Percentiles rank a stretch among this genome's conserved stretches.
phyloP scores from a whole-genome alignment of 1,139 yeast species.

The Groenewaldozyma sp. region DNA sequence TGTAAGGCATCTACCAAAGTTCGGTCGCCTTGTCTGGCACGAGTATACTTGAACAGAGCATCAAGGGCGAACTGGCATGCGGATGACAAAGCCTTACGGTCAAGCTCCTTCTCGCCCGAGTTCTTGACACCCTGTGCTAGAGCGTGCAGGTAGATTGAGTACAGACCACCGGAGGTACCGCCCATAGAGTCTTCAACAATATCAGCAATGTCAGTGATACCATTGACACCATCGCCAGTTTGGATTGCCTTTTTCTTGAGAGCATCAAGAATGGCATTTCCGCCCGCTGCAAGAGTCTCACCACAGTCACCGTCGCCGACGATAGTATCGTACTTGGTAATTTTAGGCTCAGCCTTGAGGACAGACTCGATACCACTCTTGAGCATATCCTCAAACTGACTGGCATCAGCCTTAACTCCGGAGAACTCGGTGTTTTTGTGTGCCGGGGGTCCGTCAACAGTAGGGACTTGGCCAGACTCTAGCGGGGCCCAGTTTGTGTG shows the following conservation, averaged over 20 bases:
- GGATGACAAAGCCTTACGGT: constrained; percentile 32
- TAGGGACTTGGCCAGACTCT: constrained; percentile 33
- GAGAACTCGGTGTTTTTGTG: constrained; percentile 19
- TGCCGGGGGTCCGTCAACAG: constrained; percentile 21
- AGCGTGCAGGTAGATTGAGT: constrained; percentile 72
- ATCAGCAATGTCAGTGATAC: constrained; percentile 57
- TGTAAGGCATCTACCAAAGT: constrained; percentile 81
- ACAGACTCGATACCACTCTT: constrained; percentile 43
- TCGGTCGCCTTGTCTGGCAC: constrained; percentile 84
- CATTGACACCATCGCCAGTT: constrained; percentile 42
- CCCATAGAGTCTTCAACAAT: constrained; percentile 88
- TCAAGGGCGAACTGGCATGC: constrained; percentile 46
- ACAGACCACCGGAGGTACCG: constrained; percentile 92
- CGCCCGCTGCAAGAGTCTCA: constrained; percentile 78
- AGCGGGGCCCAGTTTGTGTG: constrained; percentile 28
- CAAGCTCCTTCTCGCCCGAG: constrained; percentile 24
- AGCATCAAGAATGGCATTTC: constrained; percentile 55
- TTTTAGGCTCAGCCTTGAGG: constrained; percentile 58
- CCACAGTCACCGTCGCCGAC: constrained; percentile 99
- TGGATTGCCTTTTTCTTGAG: constrained; percentile 35
- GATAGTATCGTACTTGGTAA: constrained; percentile 75
- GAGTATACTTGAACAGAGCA: constrained; percentile 68
- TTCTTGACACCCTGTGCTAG: constrained; percentile 43
- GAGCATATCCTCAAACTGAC: constrained; percentile 34
- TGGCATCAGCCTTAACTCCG: constrained; percentile 37